Evolutionary conservation across 805 yeast species (phyloP), one percentile per base, ranked within the genome.

Genomic region (Wickerhamomyces strasburgensis): DNA sequence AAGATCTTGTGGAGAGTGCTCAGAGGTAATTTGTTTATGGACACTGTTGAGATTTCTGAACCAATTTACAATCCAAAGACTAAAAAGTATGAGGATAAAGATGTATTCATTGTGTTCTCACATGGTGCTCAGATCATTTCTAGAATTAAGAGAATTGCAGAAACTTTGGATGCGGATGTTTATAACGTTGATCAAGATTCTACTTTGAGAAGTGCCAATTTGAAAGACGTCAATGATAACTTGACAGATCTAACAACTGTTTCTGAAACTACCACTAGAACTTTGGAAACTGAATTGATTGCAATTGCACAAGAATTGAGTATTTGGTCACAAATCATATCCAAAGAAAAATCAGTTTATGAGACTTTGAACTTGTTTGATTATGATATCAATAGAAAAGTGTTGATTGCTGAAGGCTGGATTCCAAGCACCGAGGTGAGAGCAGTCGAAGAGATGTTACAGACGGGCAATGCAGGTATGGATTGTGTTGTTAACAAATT

Each of bases 331-430:
- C 68, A 72, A 15, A 62, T 70, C 25, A 65, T 80, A 24, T 75
- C 78, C 34, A 78, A 86, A 57, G 99, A 93, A 61, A 86, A 86
- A 60, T 84, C 90, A 9, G 80, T 89, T 17, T 89, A 83, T 61
- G 73, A 80, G 36, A 73, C 86, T 1, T 70, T 93, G 67, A 87
- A 90, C 61, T 83, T 84, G 41, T 84, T 84, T 49, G 79, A 81
- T 49, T 80, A 75, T 55, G 93, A 84, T 56, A 62, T 56, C 79
- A 85, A 62, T 93, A 87, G 63, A 86, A 78, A 53, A 68, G 83
- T 29, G 26, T 68, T 93, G 46, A 78, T 90, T 37, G 96, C 95
- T 15, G 98, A 93, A 66, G 98, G 98, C 25, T 93, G 99, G 99
- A 68, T 88, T 24, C 98, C 99, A 29, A 70, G 80, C 17, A 77